These are phyloP conservation scores for Emergomyces africanus DNA, from an alignment of 2,329 filamentous ascomycete genomes.

Conservation along the genomic window DNA sequence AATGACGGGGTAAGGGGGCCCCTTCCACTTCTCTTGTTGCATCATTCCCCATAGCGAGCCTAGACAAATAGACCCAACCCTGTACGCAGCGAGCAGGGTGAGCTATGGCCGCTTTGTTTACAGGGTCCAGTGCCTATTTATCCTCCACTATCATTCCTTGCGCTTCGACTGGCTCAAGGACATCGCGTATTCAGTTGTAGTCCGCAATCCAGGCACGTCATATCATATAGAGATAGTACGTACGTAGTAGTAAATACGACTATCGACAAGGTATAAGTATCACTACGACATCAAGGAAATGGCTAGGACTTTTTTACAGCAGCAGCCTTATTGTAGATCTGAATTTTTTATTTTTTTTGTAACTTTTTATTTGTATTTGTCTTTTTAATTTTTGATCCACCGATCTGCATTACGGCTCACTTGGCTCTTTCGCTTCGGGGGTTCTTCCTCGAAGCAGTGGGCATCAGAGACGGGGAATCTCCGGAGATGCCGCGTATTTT, in stretches of 20 bases:
- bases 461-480: no score
- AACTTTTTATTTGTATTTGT: no score
- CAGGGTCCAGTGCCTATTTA: neutral
- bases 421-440: no score
- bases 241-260: neutral
- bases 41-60: neutral
- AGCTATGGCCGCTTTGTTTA: neutral
- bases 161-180: neutral
- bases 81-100: neutral
- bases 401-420: no score
- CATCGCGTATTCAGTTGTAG: neutral
- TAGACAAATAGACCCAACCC: neutral
- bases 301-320: no score
- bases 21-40: neutral
- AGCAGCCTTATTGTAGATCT: no score
- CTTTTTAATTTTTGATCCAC: no score
- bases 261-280: neutral
- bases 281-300: no score
- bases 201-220: neutral
- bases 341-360: no score
- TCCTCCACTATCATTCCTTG: neutral
- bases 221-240: no score
- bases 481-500: no score
- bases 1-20: neutral
- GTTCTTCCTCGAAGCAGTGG: no score